Conservation (phyloP, 805 yeast species). For the Lipomyces yamadae region DNA sequence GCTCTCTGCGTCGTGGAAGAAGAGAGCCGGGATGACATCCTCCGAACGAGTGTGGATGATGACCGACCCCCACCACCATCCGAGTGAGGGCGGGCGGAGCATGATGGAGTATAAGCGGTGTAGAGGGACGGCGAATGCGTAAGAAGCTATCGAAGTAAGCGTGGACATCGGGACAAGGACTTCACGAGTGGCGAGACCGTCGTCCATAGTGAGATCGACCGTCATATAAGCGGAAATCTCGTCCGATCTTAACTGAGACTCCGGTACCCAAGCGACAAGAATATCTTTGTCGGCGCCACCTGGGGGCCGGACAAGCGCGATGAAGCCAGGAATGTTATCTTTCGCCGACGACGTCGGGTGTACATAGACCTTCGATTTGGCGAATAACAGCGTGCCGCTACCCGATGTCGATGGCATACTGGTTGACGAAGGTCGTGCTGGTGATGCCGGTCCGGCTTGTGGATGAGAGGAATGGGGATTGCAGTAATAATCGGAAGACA, state of each 20-base stretch:
- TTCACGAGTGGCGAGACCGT: slow-evolving; percentile 32
- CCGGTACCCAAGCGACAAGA: slow-evolving; percentile 70
- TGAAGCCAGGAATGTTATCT: slow-evolving; percentile 81
- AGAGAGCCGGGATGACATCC: slow-evolving; percentile 77
- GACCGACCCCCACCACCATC: slow-evolving; percentile 92
- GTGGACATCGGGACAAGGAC: slow-evolving; percentile 59
- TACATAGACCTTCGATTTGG: slow-evolving; percentile 63
- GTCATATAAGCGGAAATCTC: slow-evolving; percentile 55
- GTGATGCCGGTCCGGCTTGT: background rate
- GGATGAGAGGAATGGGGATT: slow-evolving; percentile 7
- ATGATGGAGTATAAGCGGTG: slow-evolving; percentile 75
- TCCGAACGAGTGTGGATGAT: slow-evolving; percentile 67
- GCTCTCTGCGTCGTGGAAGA: slow-evolving; percentile 89
- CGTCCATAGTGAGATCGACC: slow-evolving; percentile 54
- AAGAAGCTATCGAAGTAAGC: slow-evolving; percentile 58
- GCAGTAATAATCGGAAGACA: background rate
- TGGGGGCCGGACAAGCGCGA: slow-evolving; percentile 65
- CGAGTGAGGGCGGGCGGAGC: slow-evolving; percentile 78
- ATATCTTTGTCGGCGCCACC: slow-evolving; percentile 57
- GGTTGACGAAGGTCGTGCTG: slow-evolving; percentile 8
- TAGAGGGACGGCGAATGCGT: slow-evolving; percentile 69
- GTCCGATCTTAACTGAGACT: slow-evolving; percentile 50
- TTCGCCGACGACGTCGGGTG: slow-evolving; percentile 76
- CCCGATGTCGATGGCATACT: slow-evolving; percentile 11
- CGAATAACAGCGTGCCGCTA: slow-evolving; percentile 45